Evolutionary conservation across 768 basidiomycete genomes (phyloP), one percentile per base, ranked within the genome.

Genomic region (Coprinellus micaceus): DNA sequence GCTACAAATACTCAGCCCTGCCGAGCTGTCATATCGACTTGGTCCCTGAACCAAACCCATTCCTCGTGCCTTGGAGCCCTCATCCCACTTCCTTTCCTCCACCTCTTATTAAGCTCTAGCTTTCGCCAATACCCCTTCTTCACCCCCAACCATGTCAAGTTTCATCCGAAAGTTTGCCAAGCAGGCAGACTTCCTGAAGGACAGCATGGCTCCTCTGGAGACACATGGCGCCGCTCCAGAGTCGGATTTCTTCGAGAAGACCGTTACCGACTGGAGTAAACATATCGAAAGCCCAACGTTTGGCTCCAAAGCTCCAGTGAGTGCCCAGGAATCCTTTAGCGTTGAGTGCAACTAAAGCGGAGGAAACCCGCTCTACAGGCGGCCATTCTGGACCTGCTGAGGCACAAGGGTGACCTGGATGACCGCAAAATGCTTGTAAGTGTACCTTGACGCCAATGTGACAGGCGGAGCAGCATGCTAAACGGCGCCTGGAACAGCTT

Each of bases 401-500:
- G 67, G 57, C 70, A 83, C 60, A 60, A 69, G 17, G 69, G 70
- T 43, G 70, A 63, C 1, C 62, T 82, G 39, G 75, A 90, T 62
- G 88, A 90, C 64, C 80, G 88, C 57, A 67, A 80, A 26, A 67
- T 88, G 59, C 66, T 89, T 66, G 87, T 78, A 65, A 67, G 79
- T 54, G 11, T 17, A 53, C n/a, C 36, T 10, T 21, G 36, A 26
- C 29, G 13, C n/a, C 53, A 29, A 36, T 4, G n/a, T n/a, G n/a
- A n/a, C n/a, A n/a, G 33, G 13, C 33, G 33, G 33, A 6, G 33
- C 33, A 5, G 49, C 24, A n/a, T 48, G 21, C 33, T 30, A 36
- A n/a, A 10, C 21, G 29, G 25, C 13, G 30, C 22, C 21, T 25
- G 4, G 4, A 7, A 30, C 30, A 88, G 86, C 80, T 90, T 29